phyloP scores from a whole-genome alignment of 2,329 filamentous ascomycete species.

The Hortaea sp. region DNA sequence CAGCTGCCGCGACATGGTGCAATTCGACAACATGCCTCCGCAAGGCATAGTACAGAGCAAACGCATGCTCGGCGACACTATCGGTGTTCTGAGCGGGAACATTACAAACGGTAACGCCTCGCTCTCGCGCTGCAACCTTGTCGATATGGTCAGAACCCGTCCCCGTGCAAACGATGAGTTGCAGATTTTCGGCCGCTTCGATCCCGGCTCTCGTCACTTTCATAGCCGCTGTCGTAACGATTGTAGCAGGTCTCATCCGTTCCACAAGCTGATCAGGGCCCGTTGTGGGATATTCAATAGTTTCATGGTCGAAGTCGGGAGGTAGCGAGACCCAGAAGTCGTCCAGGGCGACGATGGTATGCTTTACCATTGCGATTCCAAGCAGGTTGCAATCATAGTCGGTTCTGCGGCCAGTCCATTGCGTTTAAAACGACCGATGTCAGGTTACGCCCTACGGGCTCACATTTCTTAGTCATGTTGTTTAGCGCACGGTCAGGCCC shows the following conservation, averaged over 20 bases:
- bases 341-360: constrained; percentile 40
- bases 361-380: constrained; percentile 17
- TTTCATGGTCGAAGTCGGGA: constrained; percentile 35
- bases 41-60: constrained; percentile 40
- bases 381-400: background rate
- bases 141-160: constrained; percentile 40
- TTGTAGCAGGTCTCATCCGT: constrained; percentile 37
- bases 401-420: background rate
- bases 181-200: constrained; percentile 32
- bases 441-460: background rate
- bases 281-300: constrained; percentile 30
- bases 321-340: constrained; percentile 31
- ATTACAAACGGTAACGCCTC: constrained; percentile 37
- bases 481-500: background rate
- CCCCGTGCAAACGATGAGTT: constrained; percentile 36
- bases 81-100: constrained; percentile 39
- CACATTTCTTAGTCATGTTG: background rate
- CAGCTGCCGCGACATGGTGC: constrained; percentile 23
- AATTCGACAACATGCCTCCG: constrained; percentile 32
- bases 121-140: constrained; percentile 31
- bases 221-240: constrained; percentile 34
- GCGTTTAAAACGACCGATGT: background rate
- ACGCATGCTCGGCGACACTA: constrained; percentile 41
- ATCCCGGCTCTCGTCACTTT: constrained; percentile 34
- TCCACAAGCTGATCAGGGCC: constrained; percentile 27